These are phyloP conservation scores for Cercospora sojina DNA, from an alignment of 2,329 filamentous ascomycete genomes.

Conservation along the genomic window DNA sequence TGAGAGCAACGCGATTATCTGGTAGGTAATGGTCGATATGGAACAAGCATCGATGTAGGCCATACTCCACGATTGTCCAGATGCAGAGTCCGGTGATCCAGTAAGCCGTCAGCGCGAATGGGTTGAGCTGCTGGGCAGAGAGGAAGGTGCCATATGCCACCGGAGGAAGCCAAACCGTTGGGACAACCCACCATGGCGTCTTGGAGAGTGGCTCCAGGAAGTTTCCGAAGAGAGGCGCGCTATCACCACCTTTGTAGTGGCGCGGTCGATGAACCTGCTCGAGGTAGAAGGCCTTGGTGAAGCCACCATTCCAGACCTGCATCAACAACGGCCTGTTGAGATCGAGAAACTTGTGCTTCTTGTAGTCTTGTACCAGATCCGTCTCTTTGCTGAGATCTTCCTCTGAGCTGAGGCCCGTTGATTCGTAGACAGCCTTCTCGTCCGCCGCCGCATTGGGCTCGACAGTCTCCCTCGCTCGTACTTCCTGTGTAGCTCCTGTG, in stretches of 20 bases:
- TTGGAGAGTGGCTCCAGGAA: slow-evolving; percentile 96
- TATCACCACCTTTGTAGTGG: slow-evolving; percentile 91
- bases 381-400: slow-evolving; percentile 88
- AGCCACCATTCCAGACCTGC: slow-evolving; percentile 85
- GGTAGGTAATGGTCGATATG: slow-evolving; percentile 92
- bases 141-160: slow-evolving; percentile 70
- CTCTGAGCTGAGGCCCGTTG: slow-evolving; percentile 83
- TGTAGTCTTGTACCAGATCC: slow-evolving; percentile 72
- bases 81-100: slow-evolving; percentile 70
- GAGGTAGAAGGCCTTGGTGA: slow-evolving; percentile 93
- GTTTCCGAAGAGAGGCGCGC: slow-evolving; percentile 93
- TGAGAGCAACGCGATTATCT: slow-evolving; percentile 84
- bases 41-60: slow-evolving; percentile 86
- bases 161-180: slow-evolving; percentile 78
- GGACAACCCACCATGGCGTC: slow-evolving; percentile 92
- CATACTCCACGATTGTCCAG: slow-evolving; percentile 90
- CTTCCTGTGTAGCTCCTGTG: slow-evolving; percentile 48
- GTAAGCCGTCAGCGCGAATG: slow-evolving; percentile 55
- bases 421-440: slow-evolving; percentile 51
- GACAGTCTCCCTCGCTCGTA: slow-evolving; percentile 42
- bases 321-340: slow-evolving; percentile 78
- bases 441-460: slow-evolving; percentile 24
- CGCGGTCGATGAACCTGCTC: slow-evolving; percentile 93
- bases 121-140: slow-evolving; percentile 60
- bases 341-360: slow-evolving; percentile 91